phyloP scores from a whole-genome alignment of 176 grass and related monocot genomes.

The Oryza brachyantha region DNA sequence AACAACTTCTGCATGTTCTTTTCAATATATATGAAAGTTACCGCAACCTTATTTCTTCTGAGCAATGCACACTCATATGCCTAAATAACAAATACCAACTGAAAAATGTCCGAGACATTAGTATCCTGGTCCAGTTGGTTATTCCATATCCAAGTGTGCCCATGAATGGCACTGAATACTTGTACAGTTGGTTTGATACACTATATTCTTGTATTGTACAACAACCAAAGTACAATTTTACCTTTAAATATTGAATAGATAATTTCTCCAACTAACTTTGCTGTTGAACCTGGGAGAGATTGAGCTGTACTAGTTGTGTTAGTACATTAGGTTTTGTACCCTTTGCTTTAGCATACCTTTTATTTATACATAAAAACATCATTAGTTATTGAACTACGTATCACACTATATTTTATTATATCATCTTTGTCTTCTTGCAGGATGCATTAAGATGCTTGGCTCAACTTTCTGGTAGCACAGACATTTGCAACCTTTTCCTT shows the following conservation, averaged over 20 bases:
- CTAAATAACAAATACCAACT: not conserved
- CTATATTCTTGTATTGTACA: not conserved
- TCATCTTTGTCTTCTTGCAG: constrained; percentile 47
- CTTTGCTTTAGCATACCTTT: not conserved
- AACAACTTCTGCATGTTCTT: not conserved
- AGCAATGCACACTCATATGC: not conserved
- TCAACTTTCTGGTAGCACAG: constrained; percentile 53
- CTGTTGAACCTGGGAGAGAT: not conserved
- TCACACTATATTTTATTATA: constrained; percentile 3
- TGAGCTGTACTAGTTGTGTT: not conserved
- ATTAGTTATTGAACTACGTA: not conserved
- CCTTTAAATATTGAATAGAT: not conserved
- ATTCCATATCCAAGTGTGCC: not conserved
- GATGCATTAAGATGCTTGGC: constrained; percentile 67
- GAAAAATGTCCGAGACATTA: not conserved
- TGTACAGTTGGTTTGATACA: not conserved
- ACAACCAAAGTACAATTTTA: not conserved
- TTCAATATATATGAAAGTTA: not conserved
- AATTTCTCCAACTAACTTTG: not conserved
- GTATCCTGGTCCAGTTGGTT: not conserved
- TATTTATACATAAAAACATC: not conserved
- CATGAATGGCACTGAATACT: not conserved
- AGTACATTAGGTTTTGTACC: not conserved
- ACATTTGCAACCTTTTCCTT: constrained; percentile 64
- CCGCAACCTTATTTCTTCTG: not conserved